Evolutionary conservation across 2,329 filamentous ascomycete genomes (phyloP).

Genomic region (Chaetomiaceae sp.): DNA sequence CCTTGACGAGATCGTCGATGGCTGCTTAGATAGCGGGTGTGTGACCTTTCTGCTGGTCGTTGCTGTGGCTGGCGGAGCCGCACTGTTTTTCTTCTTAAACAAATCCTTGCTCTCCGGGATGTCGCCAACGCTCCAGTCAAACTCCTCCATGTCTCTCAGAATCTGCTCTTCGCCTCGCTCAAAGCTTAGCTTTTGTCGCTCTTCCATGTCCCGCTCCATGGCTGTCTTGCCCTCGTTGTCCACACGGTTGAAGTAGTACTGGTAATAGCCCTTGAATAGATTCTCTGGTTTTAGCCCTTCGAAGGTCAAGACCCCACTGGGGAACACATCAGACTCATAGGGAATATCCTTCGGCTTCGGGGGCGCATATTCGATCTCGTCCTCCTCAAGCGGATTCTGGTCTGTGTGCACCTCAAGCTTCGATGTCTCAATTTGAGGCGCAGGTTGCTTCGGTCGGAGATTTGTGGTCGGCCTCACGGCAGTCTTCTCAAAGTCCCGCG

Average conservation of each 20-base stretch:
- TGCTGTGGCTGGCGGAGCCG: constrained; percentile 19
- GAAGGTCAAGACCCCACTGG: constrained; percentile 52
- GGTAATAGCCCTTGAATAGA: constrained; percentile 57
- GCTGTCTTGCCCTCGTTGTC: constrained; percentile 64
- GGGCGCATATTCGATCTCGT: constrained; percentile 87
- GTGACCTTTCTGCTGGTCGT: constrained; percentile 23
- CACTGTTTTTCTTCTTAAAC: constrained; percentile 32
- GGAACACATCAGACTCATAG: constrained; percentile 67
- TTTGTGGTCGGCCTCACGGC: constrained; percentile 51
- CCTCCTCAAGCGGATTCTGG: constrained; percentile 48
- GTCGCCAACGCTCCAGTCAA: constrained; percentile 58
- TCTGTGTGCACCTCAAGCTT: constrained; percentile 62
- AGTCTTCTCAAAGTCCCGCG: constrained; percentile 59
- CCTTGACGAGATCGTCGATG: constrained; percentile 52
- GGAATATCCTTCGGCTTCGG: constrained; percentile 63
- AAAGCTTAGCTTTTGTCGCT: constrained; percentile 47
- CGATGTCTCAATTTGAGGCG: constrained; percentile 48
- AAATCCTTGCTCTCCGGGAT: constrained; percentile 45
- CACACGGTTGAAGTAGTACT: constrained; percentile 57
- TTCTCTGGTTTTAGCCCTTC: constrained; percentile 56
- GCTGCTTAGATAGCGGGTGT: constrained; percentile 23
- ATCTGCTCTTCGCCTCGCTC: constrained; percentile 63
- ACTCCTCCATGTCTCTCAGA: constrained; percentile 58
- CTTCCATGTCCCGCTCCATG: constrained; percentile 57
- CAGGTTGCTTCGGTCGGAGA: constrained; percentile 56